A percentile compares a stretch with the other conserved stretches of the same genome.
These are phyloP conservation scores for Skeletonema potamos DNA, from an alignment of 108 stramenopile genomes.

Conservation along the genomic window DNA sequence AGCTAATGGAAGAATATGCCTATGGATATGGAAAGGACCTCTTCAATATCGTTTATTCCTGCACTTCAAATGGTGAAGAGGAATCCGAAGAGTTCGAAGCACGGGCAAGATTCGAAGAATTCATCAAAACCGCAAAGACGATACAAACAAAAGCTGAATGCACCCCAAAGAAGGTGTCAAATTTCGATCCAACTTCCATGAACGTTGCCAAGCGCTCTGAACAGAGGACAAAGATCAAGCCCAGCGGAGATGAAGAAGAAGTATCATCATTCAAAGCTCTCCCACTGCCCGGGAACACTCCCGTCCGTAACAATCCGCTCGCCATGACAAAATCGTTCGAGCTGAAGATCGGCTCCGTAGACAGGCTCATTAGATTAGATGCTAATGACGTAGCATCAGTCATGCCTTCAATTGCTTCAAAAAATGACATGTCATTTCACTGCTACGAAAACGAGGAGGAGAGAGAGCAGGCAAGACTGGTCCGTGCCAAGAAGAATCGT, in stretches of 20 bases:
- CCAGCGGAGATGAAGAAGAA: slow-evolving; percentile 13
- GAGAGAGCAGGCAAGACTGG: slow-evolving; percentile 11
- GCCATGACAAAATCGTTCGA: slow-evolving; percentile 26
- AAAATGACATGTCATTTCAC: neutral
- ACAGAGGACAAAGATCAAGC: slow-evolving; percentile 4
- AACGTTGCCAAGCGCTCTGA: slow-evolving; percentile 32
- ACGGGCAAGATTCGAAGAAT: neutral
- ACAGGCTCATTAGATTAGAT: slow-evolving; percentile 9
- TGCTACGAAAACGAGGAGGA: slow-evolving; percentile 19
- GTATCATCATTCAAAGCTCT: slow-evolving; percentile 25
- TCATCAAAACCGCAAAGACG: neutral
- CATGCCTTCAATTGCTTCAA: slow-evolving; percentile 9
- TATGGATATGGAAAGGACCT: neutral
- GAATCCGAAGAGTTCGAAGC: neutral
- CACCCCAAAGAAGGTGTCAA: slow-evolving; percentile 4
- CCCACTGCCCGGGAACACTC: slow-evolving; percentile 24
- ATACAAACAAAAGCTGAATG: neutral
- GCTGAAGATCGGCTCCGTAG: slow-evolving; percentile 21
- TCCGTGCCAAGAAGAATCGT: slow-evolving; percentile 11
- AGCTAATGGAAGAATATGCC: slow-evolving; percentile 22
- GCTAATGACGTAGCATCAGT: slow-evolving; percentile 1
- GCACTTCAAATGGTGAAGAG: neutral
- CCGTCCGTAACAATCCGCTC: slow-evolving; percentile 23
- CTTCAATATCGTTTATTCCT: neutral
- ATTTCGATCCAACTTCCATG: slow-evolving; percentile 16